phyloP scores from a whole-genome alignment of 768 basidiomycete genomes.

The Hygrophorus pudorinus region DNA sequence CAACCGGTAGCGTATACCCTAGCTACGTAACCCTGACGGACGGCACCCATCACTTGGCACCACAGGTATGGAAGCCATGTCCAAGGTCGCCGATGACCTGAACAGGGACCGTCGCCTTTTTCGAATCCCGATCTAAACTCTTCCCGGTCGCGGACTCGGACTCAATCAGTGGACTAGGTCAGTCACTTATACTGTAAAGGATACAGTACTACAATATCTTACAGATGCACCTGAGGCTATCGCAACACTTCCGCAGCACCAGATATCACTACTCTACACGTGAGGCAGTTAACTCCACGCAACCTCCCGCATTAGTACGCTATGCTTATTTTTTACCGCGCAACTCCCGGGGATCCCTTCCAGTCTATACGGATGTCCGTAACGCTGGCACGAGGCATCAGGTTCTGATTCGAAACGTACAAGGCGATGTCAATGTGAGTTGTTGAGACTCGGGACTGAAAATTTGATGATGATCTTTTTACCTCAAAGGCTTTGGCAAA shows the following conservation, averaged over 20 bases:
- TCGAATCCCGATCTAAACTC: too few relatives aligned
- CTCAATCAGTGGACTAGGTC: neutral
- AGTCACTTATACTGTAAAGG: too few relatives aligned
- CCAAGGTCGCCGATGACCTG: slow-evolving; percentile 7
- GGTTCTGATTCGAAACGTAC: slow-evolving; percentile 55
- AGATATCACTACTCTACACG: slow-evolving; percentile 7
- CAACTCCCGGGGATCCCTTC: slow-evolving; percentile 56
- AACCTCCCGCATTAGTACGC: slow-evolving; percentile 7
- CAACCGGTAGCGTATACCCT: slow-evolving; percentile 20
- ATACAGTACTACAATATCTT: too few relatives aligned
- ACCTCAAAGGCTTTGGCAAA: slow-evolving; percentile 42
- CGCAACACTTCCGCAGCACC: slow-evolving; percentile 11
- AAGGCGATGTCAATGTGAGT: slow-evolving; percentile 50
- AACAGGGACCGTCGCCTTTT: neutral
- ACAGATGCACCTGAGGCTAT: too few relatives aligned
- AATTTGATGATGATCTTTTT: slow-evolving; percentile 8
- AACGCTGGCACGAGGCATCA: slow-evolving; percentile 52
- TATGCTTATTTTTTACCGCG: slow-evolving; percentile 52
- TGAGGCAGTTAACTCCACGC: slow-evolving; percentile 1
- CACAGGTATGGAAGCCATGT: slow-evolving; percentile 13
- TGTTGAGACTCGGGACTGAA: neutral
- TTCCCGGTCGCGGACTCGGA: too few relatives aligned
- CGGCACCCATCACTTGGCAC: slow-evolving; percentile 9
- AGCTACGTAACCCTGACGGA: slow-evolving; percentile 20
- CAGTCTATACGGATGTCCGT: slow-evolving; percentile 68